Percentiles rank a stretch among this genome's conserved stretches.
These are phyloP conservation scores for Triangularia setosa DNA, from an alignment of 2,329 filamentous ascomycete genomes.

Conservation along the genomic window DNA sequence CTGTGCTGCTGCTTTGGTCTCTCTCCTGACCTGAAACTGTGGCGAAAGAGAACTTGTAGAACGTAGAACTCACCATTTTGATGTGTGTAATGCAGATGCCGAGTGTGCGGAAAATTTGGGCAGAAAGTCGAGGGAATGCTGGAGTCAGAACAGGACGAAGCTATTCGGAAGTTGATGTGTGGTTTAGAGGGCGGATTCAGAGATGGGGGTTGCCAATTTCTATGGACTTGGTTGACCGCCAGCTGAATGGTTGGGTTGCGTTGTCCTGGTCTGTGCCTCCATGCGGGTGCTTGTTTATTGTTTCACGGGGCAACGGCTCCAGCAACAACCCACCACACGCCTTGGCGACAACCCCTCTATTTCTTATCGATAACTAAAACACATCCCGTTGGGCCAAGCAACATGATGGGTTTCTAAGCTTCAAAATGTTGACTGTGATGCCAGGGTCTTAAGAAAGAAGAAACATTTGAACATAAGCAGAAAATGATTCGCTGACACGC, in stretches of 20 bases:
- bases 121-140: not conserved
- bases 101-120: not conserved
- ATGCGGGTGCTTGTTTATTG: conserved; percentile 9
- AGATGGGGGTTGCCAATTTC: conserved; percentile 1
- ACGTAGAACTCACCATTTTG: conserved; percentile 7
- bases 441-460: too few relatives aligned
- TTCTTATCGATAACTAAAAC: not conserved
- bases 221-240: not conserved
- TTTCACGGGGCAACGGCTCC: conserved; percentile 15
- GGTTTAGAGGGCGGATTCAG: not conserved
- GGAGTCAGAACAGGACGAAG: not conserved
- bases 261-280: conserved; percentile 11
- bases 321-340: not conserved
- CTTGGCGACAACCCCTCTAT: not conserved
- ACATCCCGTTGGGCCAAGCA: too few relatives aligned
- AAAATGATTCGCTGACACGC: too few relatives aligned
- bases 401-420: too few relatives aligned
- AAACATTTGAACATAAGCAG: too few relatives aligned
- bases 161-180: conserved; percentile 1
- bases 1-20: conserved; percentile 11
- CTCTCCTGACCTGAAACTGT: conserved; percentile 25
- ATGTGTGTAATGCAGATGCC: conserved; percentile 1
- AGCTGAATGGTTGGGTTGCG: not conserved
- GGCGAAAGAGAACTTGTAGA: conserved; percentile 10
- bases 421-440: too few relatives aligned